These are phyloP conservation scores for Nicotiana rustica DNA, from an alignment of 305 asterid species.

Conservation along the genomic window DNA sequence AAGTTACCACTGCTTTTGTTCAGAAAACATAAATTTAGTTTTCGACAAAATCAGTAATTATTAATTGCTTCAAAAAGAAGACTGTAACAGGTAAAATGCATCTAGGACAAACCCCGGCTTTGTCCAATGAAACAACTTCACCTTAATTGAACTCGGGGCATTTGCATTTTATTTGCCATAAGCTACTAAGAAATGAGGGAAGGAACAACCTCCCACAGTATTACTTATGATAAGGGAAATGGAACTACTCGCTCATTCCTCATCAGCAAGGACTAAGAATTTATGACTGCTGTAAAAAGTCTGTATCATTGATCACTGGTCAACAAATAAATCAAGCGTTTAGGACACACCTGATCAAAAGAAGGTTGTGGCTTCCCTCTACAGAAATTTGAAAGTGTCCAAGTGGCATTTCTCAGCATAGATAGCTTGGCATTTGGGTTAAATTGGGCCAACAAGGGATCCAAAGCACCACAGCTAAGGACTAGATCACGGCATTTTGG, in stretches of 20 bases:
- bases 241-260: background rate
- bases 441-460: constrained; percentile 72
- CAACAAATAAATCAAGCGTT: background rate
- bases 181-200: background rate
- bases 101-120: background rate
- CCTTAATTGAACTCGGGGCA: background rate
- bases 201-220: background rate
- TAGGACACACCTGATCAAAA: constrained; percentile 70
- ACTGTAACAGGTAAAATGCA: background rate
- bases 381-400: constrained; percentile 92
- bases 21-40: background rate
- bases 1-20: background rate
- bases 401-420: constrained; percentile 90
- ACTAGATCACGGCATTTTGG: constrained; percentile 91
- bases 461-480: constrained; percentile 75
- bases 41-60: background rate
- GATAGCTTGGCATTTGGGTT: constrained; percentile 81
- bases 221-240: background rate
- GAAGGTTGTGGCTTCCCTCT: constrained; percentile 92
- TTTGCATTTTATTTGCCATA: background rate
- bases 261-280: background rate
- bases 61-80: background rate
- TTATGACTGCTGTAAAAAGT: background rate
- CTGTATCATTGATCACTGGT: background rate
- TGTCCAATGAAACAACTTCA: background rate